Evolutionary conservation across 257 asterid species (phyloP).

Genomic region (Perilla frutescens): DNA sequence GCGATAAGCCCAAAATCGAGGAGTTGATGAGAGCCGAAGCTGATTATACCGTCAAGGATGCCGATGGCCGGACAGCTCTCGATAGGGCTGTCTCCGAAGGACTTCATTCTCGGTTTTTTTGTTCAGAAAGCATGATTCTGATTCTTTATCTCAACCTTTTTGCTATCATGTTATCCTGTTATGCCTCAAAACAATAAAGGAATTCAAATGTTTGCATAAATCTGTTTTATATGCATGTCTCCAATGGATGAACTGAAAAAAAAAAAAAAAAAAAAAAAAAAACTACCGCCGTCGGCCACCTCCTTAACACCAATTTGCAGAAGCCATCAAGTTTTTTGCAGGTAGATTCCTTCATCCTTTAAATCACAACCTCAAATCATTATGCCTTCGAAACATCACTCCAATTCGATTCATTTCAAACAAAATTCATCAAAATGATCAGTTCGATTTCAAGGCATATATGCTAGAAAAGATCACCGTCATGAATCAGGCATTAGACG

Average conservation of each 20-base stretch:
- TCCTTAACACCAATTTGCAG: too few species aligned
- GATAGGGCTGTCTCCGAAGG: constrained; percentile 72
- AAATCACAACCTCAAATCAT: too few species aligned
- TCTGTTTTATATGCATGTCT: too few species aligned
- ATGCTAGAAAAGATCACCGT: neutral
- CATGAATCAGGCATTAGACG: constrained; percentile 4
- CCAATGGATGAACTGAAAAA: constrained; percentile 23
- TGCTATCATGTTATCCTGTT: too few species aligned
- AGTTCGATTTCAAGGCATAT: constrained; percentile 10
- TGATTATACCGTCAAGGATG: constrained; percentile 73
- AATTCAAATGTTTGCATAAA: constrained; percentile 1
- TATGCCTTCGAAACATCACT: too few species aligned
- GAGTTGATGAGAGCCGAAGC: constrained; percentile 93
- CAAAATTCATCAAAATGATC: neutral
- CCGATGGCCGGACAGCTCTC: constrained; percentile 80
- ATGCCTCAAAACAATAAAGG: neutral
- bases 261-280: too few species aligned
- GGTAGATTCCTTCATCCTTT: too few species aligned
- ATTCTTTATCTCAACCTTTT: neutral
- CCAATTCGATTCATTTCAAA: constrained; percentile 1
- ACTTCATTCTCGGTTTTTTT: constrained; percentile 63
- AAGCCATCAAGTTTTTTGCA: too few species aligned
- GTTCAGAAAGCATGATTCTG: constrained; percentile 52
- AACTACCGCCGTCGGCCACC: too few species aligned
- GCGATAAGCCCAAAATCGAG: constrained; percentile 85